phyloP scores from a whole-genome alignment of 2,329 filamentous ascomycete species.

The Westerdykella ornata region DNA sequence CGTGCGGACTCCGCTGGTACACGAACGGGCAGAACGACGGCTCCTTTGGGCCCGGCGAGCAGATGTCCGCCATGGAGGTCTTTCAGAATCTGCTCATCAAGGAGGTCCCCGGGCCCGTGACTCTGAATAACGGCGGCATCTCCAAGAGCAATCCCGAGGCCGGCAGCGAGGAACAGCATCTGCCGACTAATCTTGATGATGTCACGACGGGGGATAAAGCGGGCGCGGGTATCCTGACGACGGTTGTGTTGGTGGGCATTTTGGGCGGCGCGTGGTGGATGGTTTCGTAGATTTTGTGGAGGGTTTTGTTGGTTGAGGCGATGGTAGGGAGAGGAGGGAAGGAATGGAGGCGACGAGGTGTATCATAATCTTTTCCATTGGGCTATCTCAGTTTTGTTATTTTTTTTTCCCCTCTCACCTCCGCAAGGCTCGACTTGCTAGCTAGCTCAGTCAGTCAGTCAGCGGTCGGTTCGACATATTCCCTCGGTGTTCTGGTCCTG shows the following conservation, averaged over 20 bases:
- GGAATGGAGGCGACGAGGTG: no score
- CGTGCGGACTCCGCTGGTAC: slow-evolving; percentile 44
- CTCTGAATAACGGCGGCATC: slow-evolving; percentile 48
- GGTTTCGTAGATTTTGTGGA: slow-evolving; percentile 37
- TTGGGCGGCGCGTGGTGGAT: slow-evolving; percentile 53
- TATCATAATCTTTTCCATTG: no score
- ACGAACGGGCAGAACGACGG: slow-evolving; percentile 42
- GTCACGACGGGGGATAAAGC: slow-evolving; percentile 58
- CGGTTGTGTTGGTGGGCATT: slow-evolving; percentile 50
- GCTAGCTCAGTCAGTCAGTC: no score
- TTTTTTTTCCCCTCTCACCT: no score
- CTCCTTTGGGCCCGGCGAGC: slow-evolving; percentile 50
- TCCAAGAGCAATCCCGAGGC: slow-evolving; percentile 43
- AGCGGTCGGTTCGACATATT: no score
- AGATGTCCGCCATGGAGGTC: slow-evolving; percentile 54
- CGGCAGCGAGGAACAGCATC: slow-evolving; percentile 27
- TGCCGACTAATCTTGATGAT: slow-evolving; percentile 21
- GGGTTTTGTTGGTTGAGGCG: no score
- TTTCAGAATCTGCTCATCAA: slow-evolving; percentile 43
- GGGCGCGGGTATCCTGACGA: slow-evolving; percentile 61
- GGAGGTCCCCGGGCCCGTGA: slow-evolving; percentile 35
- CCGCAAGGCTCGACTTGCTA: no score
- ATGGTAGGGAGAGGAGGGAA: no score
- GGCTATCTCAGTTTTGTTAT: no score
- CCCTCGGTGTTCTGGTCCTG: no score